phyloP scores from a whole-genome alignment of 208 protist species.

The Crithidia thermophila region DNA sequence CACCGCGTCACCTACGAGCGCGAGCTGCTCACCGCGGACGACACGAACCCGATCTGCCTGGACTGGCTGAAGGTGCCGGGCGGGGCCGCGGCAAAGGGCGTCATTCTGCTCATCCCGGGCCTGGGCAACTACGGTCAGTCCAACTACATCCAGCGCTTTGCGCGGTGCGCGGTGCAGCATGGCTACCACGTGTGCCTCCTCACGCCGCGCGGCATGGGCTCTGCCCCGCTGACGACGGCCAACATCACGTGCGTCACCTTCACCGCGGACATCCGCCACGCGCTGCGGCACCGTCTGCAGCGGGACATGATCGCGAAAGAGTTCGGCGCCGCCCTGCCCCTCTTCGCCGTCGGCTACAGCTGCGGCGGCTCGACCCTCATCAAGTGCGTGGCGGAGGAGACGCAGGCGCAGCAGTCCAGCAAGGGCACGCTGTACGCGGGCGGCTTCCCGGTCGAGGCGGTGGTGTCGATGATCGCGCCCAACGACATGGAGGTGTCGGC shows the following conservation, averaged over 20 bases:
- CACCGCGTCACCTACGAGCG: conserved; percentile 50
- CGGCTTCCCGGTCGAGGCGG: conserved; percentile 28
- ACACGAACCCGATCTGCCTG: conserved; percentile 65
- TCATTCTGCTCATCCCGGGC: conserved; percentile 61
- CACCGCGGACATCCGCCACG: conserved; percentile 45
- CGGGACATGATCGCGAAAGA: conserved; percentile 12
- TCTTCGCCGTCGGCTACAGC: conserved; percentile 62
- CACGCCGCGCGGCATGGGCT: conserved; percentile 63
- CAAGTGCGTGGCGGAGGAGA: conserved; percentile 56
- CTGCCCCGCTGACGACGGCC: conserved; percentile 49
- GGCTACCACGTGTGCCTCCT: conserved; percentile 58
- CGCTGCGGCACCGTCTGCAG: conserved; percentile 35
- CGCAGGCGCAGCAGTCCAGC: conserved; percentile 3
- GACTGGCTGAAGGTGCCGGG: conserved; percentile 46
- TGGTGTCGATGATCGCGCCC: conserved; percentile 41
- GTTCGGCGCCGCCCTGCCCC: conserved; percentile 35
- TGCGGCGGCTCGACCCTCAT: conserved; percentile 44
- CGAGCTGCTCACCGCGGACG: conserved; percentile 41
- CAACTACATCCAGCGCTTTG: conserved; percentile 49
- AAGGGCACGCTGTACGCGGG: conserved; percentile 15
- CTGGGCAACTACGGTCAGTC: conserved; percentile 54
- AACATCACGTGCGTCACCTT: conserved; percentile 49
- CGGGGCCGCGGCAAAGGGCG: conserved; percentile 23
- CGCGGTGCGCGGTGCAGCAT: conserved; percentile 20
- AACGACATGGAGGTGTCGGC: conserved; percentile 48